A percentile compares a stretch with the other conserved stretches of the same genome.
Evolutionary conservation across 2,329 filamentous ascomycete genomes (phyloP).

Genomic region (Apiospora saccharicola): DNA sequence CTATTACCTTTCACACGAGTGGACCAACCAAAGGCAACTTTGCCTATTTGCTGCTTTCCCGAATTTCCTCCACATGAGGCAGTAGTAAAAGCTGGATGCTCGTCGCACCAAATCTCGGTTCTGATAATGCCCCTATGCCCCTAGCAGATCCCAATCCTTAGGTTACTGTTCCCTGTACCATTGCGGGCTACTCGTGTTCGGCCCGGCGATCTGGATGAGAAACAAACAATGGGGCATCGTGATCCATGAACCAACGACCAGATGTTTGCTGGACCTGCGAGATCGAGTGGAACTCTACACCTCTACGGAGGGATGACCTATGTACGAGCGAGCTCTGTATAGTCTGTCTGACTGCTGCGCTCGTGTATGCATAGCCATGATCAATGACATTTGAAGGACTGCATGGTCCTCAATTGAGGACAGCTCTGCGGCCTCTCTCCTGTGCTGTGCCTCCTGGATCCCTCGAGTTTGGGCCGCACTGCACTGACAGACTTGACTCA

Average conservation of each 20-base stretch:
- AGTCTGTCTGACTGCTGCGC: not conserved
- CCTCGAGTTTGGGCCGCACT: not conserved
- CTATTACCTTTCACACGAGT: not conserved
- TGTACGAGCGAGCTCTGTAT: not conserved
- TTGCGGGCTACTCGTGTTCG: not conserved
- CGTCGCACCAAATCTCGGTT: not conserved
- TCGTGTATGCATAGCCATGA: not conserved
- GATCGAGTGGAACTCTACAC: not conserved
- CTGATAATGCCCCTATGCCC: not conserved
- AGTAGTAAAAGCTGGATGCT: not conserved
- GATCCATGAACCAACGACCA: not conserved
- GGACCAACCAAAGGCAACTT: not conserved
- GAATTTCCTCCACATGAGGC: not conserved
- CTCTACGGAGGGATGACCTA: not conserved
- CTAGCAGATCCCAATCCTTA: not conserved
- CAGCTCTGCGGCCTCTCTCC: not conserved
- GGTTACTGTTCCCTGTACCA: not conserved
- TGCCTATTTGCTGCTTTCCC: not conserved
- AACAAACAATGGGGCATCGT: conserved; percentile 18
- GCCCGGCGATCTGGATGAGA: conserved; percentile 5
- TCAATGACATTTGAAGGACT: not conserved
- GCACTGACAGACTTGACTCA: not conserved
- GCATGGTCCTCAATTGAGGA: not conserved
- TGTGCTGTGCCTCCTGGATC: not conserved
- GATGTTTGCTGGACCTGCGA: not conserved